Conservation (phyloP, 768 basidiomycete genomes). For the Mycena floridula region DNA sequence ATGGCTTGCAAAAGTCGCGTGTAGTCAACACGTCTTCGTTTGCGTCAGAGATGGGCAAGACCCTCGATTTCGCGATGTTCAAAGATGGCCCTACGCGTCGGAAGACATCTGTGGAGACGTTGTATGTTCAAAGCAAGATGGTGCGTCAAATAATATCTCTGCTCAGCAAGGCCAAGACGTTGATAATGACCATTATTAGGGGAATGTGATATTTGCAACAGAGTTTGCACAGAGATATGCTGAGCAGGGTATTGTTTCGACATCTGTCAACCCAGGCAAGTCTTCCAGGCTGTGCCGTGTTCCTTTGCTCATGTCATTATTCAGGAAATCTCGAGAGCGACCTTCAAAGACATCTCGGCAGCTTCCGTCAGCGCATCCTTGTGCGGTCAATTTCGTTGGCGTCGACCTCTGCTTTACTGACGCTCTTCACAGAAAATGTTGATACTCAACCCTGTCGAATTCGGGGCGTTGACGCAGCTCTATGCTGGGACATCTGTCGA, state of each 20-base stretch:
- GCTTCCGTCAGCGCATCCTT: background rate
- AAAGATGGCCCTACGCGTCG: slow-evolving; percentile 16
- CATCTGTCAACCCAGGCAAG: slow-evolving; percentile 36
- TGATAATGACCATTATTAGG: slow-evolving; percentile 19
- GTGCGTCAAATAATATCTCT: slow-evolving; percentile 6
- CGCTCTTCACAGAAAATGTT: background rate
- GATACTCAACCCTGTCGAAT: slow-evolving; percentile 22
- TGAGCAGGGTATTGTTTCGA: slow-evolving; percentile 36
- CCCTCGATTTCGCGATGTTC: slow-evolving; percentile 19
- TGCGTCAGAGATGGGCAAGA: slow-evolving; percentile 10
- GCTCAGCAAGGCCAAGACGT: background rate
- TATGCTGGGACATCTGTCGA: slow-evolving; percentile 42
- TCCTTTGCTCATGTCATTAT: background rate
- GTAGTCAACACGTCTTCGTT: slow-evolving; percentile 25
- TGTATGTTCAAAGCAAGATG: slow-evolving; percentile 18
- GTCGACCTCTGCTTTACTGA: background rate
- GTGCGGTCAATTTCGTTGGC: slow-evolving; percentile 7
- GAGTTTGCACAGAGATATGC: slow-evolving; percentile 39
- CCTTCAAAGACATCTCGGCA: slow-evolving; percentile 11
- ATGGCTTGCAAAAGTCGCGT: slow-evolving; percentile 22
- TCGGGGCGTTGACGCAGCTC: slow-evolving; percentile 43
- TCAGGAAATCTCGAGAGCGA: slow-evolving; percentile 3
- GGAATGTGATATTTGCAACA: slow-evolving; percentile 31
- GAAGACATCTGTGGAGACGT: slow-evolving; percentile 7
- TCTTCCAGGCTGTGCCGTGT: background rate